Conservation (phyloP, 2,329 filamentous ascomycete species). For the Rutstroemia sp. region DNA sequence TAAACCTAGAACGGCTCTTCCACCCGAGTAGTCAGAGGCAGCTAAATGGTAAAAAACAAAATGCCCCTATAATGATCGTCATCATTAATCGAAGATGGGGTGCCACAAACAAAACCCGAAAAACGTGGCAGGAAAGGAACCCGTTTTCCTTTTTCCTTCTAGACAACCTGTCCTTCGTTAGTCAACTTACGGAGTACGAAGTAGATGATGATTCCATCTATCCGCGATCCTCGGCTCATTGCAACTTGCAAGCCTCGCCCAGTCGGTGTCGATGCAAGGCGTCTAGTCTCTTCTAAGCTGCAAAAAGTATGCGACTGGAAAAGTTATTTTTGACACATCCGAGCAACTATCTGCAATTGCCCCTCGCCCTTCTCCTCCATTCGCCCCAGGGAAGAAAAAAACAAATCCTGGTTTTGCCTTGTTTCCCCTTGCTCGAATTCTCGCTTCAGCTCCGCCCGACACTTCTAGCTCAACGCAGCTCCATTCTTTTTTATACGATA, state of each 20-base stretch:
- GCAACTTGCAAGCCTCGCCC: too few species aligned
- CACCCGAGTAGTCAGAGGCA: too few species aligned
- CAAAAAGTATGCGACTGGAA: too few species aligned
- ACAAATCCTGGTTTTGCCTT: not conserved
- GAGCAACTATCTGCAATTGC: too few species aligned
- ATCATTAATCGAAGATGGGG: slow-evolving; percentile 2
- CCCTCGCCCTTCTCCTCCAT: too few species aligned
- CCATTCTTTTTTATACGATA: not conserved
- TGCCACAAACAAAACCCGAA: not conserved
- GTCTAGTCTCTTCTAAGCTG: too few species aligned
- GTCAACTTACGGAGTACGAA: not conserved
- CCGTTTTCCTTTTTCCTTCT: slow-evolving; percentile 1
- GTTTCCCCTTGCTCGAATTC: not conserved
- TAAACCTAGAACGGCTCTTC: too few species aligned
- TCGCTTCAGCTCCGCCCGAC: not conserved
- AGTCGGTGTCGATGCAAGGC: too few species aligned
- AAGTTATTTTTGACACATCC: too few species aligned
- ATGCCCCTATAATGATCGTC: slow-evolving; percentile 5
- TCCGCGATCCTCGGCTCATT: not conserved
- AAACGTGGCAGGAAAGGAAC: slow-evolving; percentile 2
- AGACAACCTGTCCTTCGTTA: not conserved
- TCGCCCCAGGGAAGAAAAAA: too few species aligned
- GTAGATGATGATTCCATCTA: not conserved
- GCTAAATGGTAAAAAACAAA: too few species aligned
- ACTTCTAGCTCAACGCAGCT: not conserved